Evolutionary conservation across 352 stramenopile species (phyloP), one percentile per base, ranked within the genome.

Genomic region (Phytophthora constricta): DNA sequence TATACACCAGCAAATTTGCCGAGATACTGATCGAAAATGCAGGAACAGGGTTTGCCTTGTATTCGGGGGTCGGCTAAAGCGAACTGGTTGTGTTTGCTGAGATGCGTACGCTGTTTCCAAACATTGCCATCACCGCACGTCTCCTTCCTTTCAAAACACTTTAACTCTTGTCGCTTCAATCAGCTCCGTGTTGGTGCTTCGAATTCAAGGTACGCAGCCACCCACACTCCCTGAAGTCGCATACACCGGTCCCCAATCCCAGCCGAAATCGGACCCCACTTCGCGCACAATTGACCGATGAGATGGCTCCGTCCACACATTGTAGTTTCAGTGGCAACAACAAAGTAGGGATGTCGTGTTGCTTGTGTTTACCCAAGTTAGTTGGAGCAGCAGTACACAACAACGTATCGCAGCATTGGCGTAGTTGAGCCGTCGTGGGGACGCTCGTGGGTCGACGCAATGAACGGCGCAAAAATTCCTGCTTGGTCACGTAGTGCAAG

Each of bases 231-330:
- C 87, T 7, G 77, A 72, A 10, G 80, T 89, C 4, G 84, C 70
- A 58, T 77, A 93, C 26, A 86, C 87, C 10, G 87, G 89, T 0
- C 89, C 89, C 89, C 89, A 96, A 57, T 96, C 89, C 89, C 89
- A 96, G 4, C 89, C 89, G 73, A 95, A 96, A 61, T 95, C 89
- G 8, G 85, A 92, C 0, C 87, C 87, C 0, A 87, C 85, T 58
- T 96, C 95, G 20, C 89, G 84, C 10, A 95, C 70, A 63, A 95
- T 95, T 0, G 79, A 83, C 3, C 89, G 87, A 23, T 89, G 74
- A 16, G 87, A 88, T 10, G 85, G 83, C 56, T 96, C 87, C 14
- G 84, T 82, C 86, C 86, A 95, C 16, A 80, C 78, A 53, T 95
- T 92, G 46, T 79, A 92, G 62, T 94, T 94, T 78, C 61, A 4